Conservation (phyloP, 1,284 basidiomycete species). For the Heliocybe sulcata region DNA sequence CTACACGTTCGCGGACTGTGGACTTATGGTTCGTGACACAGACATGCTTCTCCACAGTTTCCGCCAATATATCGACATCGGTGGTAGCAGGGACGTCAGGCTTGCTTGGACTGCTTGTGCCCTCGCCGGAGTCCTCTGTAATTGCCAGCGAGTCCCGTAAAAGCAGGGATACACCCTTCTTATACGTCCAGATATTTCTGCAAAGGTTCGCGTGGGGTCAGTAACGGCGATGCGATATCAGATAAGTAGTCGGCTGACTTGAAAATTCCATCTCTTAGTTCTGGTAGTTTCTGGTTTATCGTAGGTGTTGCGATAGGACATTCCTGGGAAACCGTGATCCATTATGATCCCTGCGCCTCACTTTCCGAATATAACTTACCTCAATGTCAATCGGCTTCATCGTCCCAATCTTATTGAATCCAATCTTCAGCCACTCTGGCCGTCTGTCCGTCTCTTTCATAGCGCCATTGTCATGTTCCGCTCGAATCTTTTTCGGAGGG, state of each 20-base stretch:
- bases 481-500: constrained; percentile 48
- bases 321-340: constrained; percentile 43
- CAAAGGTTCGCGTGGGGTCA: neutral
- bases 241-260: constrained; percentile 39
- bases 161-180: constrained; percentile 86
- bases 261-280: constrained; percentile 61
- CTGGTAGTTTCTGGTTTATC: constrained; percentile 65
- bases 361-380: constrained; percentile 34
- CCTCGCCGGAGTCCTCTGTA: too few species aligned
- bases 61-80: constrained; percentile 17
- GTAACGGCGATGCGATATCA: neutral
- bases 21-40: constrained; percentile 83
- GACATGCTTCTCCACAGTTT: constrained; percentile 48
- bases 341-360: neutral
- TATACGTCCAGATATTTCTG: constrained; percentile 79
- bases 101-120: neutral
- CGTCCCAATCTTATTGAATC: constrained; percentile 82
- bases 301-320: constrained; percentile 88
- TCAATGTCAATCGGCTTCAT: constrained; percentile 89
- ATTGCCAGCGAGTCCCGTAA: constrained; percentile 78
- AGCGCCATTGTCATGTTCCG: neutral
- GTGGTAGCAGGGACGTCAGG: neutral
- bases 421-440: constrained; percentile 74
- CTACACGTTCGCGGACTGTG: constrained; percentile 82
- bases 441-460: constrained; percentile 16